These are phyloP conservation scores for Beauveria asiatica DNA, from an alignment of 2,329 filamentous ascomycete genomes.

Conservation along the genomic window DNA sequence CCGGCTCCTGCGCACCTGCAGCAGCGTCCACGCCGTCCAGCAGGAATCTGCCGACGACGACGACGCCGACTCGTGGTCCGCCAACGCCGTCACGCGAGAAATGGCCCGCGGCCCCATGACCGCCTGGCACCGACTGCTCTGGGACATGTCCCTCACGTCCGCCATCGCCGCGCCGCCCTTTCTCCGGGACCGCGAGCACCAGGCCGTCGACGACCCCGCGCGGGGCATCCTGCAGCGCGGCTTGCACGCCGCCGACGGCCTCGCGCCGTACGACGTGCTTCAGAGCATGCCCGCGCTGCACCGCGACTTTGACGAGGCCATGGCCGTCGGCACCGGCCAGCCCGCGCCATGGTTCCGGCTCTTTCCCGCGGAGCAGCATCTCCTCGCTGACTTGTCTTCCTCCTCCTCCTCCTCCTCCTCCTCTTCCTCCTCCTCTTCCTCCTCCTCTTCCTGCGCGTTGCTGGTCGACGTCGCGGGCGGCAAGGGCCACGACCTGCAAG, in stretches of 20 bases:
- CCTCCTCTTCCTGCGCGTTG: slow-evolving; percentile 10
- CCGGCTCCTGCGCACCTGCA: neutral
- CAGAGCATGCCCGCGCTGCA: neutral
- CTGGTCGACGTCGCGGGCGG: slow-evolving; percentile 24
- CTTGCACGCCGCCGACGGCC: neutral
- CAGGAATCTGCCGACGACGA: neutral
- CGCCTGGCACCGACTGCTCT: neutral
- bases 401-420: neutral
- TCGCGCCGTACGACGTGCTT: neutral
- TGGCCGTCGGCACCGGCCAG: neutral
- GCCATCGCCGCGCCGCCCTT: neutral
- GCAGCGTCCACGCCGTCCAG: neutral
- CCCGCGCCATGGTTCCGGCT: neutral
- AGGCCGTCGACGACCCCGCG: neutral
- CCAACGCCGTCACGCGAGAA: neutral
- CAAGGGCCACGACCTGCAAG: slow-evolving; percentile 22
- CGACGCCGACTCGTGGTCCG: neutral
- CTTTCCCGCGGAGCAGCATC: slow-evolving; percentile 18
- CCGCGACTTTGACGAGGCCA: neutral
- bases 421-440: neutral
- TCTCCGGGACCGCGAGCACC: neutral
- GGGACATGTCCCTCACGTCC: neutral
- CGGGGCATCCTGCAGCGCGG: neutral
- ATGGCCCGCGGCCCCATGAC: neutral
- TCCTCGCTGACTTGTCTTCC: slow-evolving; percentile 17